phyloP scores from a whole-genome alignment of 257 asterid genomes.

The Rehmannia glutinosa region DNA sequence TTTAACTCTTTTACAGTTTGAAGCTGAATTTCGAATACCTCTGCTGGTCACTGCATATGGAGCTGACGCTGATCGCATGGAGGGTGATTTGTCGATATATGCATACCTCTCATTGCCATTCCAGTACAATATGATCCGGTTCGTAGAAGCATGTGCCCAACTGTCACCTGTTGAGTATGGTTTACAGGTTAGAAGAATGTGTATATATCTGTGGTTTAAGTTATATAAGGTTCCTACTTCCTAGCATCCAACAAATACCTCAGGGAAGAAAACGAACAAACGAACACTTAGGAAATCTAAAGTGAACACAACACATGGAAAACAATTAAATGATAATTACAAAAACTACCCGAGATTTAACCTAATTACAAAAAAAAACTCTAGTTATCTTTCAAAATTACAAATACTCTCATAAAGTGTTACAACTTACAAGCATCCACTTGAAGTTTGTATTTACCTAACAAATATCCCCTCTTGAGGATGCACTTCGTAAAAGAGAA shows the following conservation, averaged over 20 bases:
- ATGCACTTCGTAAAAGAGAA: no score
- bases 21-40: constrained; percentile 71
- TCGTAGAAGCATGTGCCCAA: constrained; percentile 98
- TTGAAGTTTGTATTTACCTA: no score
- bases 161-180: constrained; percentile 73
- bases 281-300: not conserved
- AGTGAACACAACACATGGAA: not conserved
- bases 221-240: not conserved
- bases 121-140: constrained; percentile 80
- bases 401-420: no score
- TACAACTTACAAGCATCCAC: no score
- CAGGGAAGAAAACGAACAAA: not conserved
- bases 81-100: constrained; percentile 87
- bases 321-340: no score
- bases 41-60: constrained; percentile 71
- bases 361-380: no score
- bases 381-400: no score
- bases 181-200: constrained; percentile 16
- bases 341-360: no score
- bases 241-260: not conserved
- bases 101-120: constrained; percentile 79
- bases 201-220: constrained; percentile 3
- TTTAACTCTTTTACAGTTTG: constrained; percentile 68
- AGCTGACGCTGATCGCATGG: constrained; percentile 69
- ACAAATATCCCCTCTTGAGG: no score